A percentile compares a stretch with the other conserved stretches of the same genome.
Evolutionary conservation across 495 filamentous ascomycete genomes (phyloP).

Genomic region (Penicillium antarcticum): DNA sequence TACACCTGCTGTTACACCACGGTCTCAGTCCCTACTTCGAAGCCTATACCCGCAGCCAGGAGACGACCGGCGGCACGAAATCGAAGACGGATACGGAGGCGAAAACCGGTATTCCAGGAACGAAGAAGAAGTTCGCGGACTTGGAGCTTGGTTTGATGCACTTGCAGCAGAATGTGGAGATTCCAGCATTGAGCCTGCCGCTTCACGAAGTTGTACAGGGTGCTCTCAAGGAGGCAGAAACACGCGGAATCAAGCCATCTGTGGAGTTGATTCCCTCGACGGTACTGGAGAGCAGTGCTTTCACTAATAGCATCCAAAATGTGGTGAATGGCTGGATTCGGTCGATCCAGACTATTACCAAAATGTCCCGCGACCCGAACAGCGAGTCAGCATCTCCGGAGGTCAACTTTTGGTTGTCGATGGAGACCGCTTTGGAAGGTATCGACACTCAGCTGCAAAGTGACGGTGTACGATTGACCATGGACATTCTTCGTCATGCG

Average conservation of each 20-base stretch:
- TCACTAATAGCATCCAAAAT: constrained; percentile 90
- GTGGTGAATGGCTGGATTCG: constrained; percentile 97
- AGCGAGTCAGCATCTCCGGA: constrained; percentile 92
- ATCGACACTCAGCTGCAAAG: constrained; percentile 85
- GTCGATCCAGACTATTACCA: constrained; percentile 95
- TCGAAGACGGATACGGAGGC: constrained; percentile 77
- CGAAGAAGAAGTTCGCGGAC: constrained; percentile 93
- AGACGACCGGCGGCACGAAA: constrained; percentile 59
- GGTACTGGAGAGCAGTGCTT: constrained; percentile 77
- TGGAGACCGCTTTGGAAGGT: constrained; percentile 85
- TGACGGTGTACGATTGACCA: constrained; percentile 84
- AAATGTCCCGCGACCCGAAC: constrained; percentile 82
- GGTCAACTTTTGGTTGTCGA: constrained; percentile 97
- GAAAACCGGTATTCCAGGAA: constrained; percentile 92
- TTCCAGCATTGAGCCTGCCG: constrained; percentile 81
- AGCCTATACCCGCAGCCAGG: constrained; percentile 83
- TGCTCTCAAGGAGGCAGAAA: constrained; percentile 71
- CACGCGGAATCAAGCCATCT: constrained; percentile 60
- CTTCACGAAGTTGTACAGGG: constrained; percentile 83
- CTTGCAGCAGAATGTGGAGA: constrained; percentile 95
- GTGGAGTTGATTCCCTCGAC: constrained; percentile 71
- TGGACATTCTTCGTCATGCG: constrained; percentile 90
- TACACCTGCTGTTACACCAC: constrained; percentile 84
- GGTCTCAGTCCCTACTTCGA: constrained; percentile 93
- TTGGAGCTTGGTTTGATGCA: constrained; percentile 85